Base-by-base conservation (phyloP, 2,329 filamentous ascomycete genomes). In the Fusarium abutilonis region DNA sequence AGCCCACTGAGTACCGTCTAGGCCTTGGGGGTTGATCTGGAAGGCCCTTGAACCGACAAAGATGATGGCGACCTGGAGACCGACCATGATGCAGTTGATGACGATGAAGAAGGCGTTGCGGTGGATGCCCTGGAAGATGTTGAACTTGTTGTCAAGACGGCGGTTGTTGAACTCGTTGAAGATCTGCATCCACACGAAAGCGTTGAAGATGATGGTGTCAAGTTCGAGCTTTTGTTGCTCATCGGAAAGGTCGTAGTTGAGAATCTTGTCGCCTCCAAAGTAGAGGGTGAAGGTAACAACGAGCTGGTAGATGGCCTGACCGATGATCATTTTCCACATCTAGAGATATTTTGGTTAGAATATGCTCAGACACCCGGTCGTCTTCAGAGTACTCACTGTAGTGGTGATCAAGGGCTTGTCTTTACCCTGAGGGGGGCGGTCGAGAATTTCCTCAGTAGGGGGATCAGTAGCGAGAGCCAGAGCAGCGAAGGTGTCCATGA, bases 251-350 rank as follows among this genome's bases (percentile, higher is more conserved):
- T 68, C 10, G 72, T 31, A 71, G 5, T 23, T 17, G 4, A 60
- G 56, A n/a, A 60, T 60, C 7, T 78, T 56, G 76, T 77, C 45
- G 83, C 86, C 29, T 21, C 85, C 92, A 68, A 93, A 98, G 78
- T 94, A 93, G n/a, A 97, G 83, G 57, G 94, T 82, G 64, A 97
- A 89, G 0, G 93, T 86, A 28, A 87, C 84, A 11, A 89, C 86
- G 3, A 98, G 85, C 75, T 98, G 93, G 76, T 95, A 98, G 55
- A 97, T 83, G 1, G 93, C 87, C 74, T 98, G 93, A 1, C 93
- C 94, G 40, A 97, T 84, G 64, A 98, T 97, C 94, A 98, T 98
- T 82, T 98, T 98, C 94, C 94, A 96, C 94, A 98, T 98, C 56
- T 60, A 5, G 0, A 0, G 0, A 9, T 39, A 8, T 3, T 17